phyloP scores from a whole-genome alignment of 2,329 filamentous ascomycete species.

The Neonectria ditissima region DNA sequence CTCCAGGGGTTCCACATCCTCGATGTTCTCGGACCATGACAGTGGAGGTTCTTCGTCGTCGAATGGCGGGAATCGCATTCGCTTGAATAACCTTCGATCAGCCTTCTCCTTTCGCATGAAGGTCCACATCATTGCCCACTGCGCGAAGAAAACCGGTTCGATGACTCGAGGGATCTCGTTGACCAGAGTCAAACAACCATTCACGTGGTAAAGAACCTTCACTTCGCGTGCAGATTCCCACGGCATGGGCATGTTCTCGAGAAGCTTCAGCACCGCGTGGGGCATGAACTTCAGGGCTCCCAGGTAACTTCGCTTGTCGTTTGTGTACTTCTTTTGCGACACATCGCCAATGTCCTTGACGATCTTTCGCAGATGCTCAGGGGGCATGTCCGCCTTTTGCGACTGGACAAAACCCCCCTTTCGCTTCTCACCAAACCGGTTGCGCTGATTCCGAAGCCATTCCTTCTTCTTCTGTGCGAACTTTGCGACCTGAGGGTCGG shows the following conservation, averaged over 20 bases:
- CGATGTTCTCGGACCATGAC: constrained; percentile 98
- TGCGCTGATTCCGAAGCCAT: constrained; percentile 93
- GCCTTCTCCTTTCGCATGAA: constrained; percentile 98
- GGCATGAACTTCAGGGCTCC: constrained; percentile 99
- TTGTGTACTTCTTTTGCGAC: constrained; percentile 99
- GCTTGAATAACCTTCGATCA: constrained; percentile 94
- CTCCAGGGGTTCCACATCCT: constrained; percentile 96
- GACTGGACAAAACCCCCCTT: constrained; percentile 97
- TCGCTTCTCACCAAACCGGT: constrained; percentile 95
- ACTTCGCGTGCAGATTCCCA: constrained; percentile 98
- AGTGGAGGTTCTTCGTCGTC: constrained; percentile 98
- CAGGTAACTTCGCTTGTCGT: constrained; percentile 97
- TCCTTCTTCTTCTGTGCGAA: constrained; percentile 99
- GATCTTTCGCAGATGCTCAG: constrained; percentile 97
- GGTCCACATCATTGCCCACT: constrained; percentile 99
- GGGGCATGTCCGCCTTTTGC: constrained; percentile 98
- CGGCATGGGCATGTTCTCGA: constrained; percentile 99
- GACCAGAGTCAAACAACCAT: constrained; percentile 95
- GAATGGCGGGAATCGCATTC: constrained; percentile 98
- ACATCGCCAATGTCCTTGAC: constrained; percentile 99
- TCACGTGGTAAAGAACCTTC: constrained; percentile 98
- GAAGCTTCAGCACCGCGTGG: constrained; percentile 93
- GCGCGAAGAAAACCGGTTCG: constrained; percentile 96
- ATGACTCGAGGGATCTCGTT: constrained; percentile 98
- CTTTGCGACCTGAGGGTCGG: constrained; percentile 89